Percentiles rank a stretch among this genome's conserved stretches.
Conservation (phyloP, 805 yeast species). For the Babjeviella inositovora region DNA sequence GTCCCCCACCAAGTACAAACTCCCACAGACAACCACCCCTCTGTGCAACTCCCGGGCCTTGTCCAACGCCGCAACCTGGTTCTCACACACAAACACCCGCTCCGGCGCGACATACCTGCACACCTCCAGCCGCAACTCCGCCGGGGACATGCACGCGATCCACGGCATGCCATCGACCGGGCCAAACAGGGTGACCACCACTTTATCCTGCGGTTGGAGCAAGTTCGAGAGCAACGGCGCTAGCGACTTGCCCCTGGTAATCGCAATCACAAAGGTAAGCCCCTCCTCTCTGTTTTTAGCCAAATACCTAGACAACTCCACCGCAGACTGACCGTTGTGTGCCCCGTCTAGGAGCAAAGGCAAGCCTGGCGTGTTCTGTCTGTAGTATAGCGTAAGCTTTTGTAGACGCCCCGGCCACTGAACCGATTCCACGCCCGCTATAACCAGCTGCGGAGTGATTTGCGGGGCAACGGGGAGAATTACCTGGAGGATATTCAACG, state of each 20-base stretch:
- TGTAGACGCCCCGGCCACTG: slow-evolving; percentile 88
- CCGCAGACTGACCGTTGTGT: slow-evolving; percentile 77
- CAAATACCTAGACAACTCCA: slow-evolving; percentile 46
- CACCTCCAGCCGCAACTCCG: slow-evolving; percentile 10
- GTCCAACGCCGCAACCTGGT: slow-evolving; percentile 10
- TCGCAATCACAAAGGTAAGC: slow-evolving; percentile 50
- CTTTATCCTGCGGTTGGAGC: slow-evolving; percentile 30
- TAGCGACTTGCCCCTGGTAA: slow-evolving; percentile 60
- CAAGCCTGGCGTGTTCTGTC: slow-evolving; percentile 7
- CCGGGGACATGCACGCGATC: slow-evolving; percentile 36
- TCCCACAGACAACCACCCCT: slow-evolving; percentile 44
- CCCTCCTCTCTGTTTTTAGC: slow-evolving; percentile 10
- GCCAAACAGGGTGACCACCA: slow-evolving; percentile 50
- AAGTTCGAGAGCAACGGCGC: slow-evolving; percentile 32
- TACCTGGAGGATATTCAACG: slow-evolving; percentile 29
- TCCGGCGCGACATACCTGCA: slow-evolving; percentile 9
- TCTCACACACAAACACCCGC: slow-evolving; percentile 8
- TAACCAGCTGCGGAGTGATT: slow-evolving; percentile 17
- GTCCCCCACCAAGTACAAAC: slow-evolving; percentile 52
- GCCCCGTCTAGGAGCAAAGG: slow-evolving; percentile 73
- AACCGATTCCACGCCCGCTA: slow-evolving; percentile 35
- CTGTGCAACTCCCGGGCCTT: slow-evolving; percentile 5
- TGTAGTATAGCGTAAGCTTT: slow-evolving; percentile 9
- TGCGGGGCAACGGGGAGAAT: slow-evolving; percentile 6
- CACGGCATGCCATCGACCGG: slow-evolving; percentile 88